Conservation (phyloP, 495 filamentous ascomycete species). For the Annulohypoxylon stygium region DNA sequence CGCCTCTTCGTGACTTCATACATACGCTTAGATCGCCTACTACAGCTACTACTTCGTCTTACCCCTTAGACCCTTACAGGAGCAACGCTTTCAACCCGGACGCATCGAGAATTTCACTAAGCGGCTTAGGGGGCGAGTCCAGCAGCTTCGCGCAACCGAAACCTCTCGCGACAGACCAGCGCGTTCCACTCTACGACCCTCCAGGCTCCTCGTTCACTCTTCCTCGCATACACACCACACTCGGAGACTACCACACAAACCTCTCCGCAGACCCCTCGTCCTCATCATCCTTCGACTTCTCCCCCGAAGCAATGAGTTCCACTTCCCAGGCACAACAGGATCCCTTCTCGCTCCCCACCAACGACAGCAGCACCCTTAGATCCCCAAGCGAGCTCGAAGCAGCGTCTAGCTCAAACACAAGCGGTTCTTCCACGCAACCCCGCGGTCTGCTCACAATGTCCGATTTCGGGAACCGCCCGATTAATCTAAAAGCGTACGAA, state of each 20-base stretch:
- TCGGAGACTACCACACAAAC: slow-evolving; percentile 32
- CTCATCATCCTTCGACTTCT: slow-evolving; percentile 28
- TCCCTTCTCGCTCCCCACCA: not conserved
- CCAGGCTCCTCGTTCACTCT: slow-evolving; percentile 25
- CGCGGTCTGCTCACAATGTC: slow-evolving; percentile 6
- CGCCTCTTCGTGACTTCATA: slow-evolving; percentile 33
- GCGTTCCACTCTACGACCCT: slow-evolving; percentile 34
- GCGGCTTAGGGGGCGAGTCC: slow-evolving; percentile 8
- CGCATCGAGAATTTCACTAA: slow-evolving; percentile 5
- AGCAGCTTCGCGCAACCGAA: slow-evolving; percentile 11
- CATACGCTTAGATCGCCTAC: slow-evolving; percentile 28
- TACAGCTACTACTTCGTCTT: slow-evolving; percentile 18
- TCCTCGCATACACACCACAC: slow-evolving; percentile 24
- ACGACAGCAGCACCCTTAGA: not conserved
- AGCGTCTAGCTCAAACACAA: not conserved
- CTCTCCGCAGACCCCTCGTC: slow-evolving; percentile 20
- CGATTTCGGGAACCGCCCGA: slow-evolving; percentile 26
- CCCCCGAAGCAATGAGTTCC: slow-evolving; percentile 17
- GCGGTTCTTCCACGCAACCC: not conserved
- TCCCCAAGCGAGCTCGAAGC: not conserved
- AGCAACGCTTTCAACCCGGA: not conserved
- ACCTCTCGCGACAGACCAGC: slow-evolving; percentile 22
- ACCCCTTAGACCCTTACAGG: slow-evolving; percentile 17
- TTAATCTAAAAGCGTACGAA: slow-evolving; percentile 43
- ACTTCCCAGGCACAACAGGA: not conserved